Percentiles rank a stretch among this genome's conserved stretches.
Evolutionary conservation across 2,329 filamentous ascomycete genomes (phyloP).

Genomic region (Amesomyces nigricolor): DNA sequence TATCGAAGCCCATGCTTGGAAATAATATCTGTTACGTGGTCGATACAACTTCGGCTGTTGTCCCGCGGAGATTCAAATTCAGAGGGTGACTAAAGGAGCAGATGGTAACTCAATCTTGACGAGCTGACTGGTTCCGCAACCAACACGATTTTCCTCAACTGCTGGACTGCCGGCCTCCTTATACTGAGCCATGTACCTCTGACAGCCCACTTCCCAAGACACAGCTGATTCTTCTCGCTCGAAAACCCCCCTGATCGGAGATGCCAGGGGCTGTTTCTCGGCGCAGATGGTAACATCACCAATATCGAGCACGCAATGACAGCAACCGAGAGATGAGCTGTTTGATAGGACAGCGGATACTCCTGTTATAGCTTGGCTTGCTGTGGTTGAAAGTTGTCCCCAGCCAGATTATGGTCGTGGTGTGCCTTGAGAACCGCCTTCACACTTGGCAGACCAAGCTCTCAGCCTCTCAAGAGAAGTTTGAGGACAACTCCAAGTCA

Average conservation of each 20-base stretch:
- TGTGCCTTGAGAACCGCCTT: background rate
- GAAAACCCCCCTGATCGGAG: background rate
- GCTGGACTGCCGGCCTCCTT: background rate
- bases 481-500: background rate
- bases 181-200: background rate
- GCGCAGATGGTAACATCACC: conserved; percentile 4
- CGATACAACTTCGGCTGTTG: too few species aligned
- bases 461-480: background rate
- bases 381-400: too few species aligned
- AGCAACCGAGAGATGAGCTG: background rate
- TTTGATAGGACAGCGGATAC: background rate
- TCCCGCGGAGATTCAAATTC: too few species aligned
- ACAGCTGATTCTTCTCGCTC: too few species aligned
- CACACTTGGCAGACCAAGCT: background rate
- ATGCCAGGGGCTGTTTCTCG: background rate
- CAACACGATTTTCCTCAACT: background rate
- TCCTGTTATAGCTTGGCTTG: background rate
- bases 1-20: background rate
- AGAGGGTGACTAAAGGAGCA: too few species aligned
- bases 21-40: background rate
- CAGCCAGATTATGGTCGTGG: background rate
- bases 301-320: conserved; percentile 3
- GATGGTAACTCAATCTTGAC: background rate
- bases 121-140: background rate
- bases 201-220: background rate